A percentile compares a stretch with the other conserved stretches of the same genome.
Conservation (phyloP, 257 asterid genomes). For the Solanum sejunctum region DNA sequence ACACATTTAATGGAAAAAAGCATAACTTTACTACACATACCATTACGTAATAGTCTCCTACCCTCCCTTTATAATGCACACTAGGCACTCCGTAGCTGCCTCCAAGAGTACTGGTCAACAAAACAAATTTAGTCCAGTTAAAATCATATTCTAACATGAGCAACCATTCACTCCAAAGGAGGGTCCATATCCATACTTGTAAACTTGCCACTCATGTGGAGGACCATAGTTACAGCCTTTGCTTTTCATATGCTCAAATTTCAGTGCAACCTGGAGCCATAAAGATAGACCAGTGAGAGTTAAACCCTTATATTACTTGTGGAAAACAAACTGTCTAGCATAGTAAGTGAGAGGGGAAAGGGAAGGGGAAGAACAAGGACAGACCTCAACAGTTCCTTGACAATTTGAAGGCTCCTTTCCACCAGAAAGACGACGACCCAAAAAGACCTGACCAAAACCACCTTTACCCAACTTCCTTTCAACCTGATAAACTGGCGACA, state of each 20-base stretch:
- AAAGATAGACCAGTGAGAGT: neutral
- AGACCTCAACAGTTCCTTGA: slow-evolving; percentile 27
- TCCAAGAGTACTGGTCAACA: slow-evolving; percentile 27
- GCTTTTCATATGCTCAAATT: slow-evolving; percentile 36
- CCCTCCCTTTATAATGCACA: slow-evolving; percentile 32
- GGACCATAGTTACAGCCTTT: slow-evolving; percentile 41
- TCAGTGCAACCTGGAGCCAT: slow-evolving; percentile 27
- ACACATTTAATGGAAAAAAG: neutral
- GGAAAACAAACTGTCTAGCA: neutral
- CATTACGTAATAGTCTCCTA: slow-evolving; percentile 34
- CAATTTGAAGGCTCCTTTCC: slow-evolving; percentile 13
- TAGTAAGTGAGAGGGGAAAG: neutral
- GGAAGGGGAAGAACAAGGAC: neutral
- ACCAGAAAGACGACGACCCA: slow-evolving; percentile 27
- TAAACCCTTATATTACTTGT: neutral
- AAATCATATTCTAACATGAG: neutral
- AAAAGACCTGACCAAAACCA: slow-evolving; percentile 41
- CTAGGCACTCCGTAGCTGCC: slow-evolving; percentile 34
- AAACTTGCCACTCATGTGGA: slow-evolving; percentile 39
- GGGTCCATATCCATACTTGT: slow-evolving; percentile 15
- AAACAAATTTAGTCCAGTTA: neutral
- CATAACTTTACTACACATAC: slow-evolving; percentile 6
- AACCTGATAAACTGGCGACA: slow-evolving; percentile 27
- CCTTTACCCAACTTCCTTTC: slow-evolving; percentile 39
- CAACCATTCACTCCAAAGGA: neutral